These are phyloP conservation scores for Trichoderma arundinaceum DNA, from an alignment of 2,329 filamentous ascomycete species.

Conservation along the genomic window DNA sequence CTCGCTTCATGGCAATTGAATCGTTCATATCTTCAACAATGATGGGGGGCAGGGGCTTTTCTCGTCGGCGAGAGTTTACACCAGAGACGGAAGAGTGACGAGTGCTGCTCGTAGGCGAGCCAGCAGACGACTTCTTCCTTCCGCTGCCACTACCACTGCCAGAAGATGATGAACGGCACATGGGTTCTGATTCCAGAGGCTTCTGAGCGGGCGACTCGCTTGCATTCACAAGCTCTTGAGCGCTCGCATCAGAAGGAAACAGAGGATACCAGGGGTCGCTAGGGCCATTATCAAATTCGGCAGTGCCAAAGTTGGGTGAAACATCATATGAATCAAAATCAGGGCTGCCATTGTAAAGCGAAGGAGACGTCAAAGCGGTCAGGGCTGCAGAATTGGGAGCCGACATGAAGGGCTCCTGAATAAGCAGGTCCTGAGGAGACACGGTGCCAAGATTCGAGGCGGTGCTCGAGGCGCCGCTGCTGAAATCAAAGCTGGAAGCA, in stretches of 20 bases:
- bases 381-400: constrained; percentile 82
- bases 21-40: constrained; percentile 75
- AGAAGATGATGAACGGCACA: constrained; percentile 45
- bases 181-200: constrained; percentile 57
- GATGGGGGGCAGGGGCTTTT: constrained; percentile 82
- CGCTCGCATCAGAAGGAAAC: constrained; percentile 61
- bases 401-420: constrained; percentile 72
- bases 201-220: constrained; percentile 52
- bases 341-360: constrained; percentile 77
- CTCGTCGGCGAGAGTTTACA: constrained; percentile 74
- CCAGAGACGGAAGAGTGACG: constrained; percentile 74
- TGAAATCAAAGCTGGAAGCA: constrained; percentile 58
- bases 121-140: constrained; percentile 55
- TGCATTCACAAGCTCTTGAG: constrained; percentile 39
- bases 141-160: constrained; percentile 40
- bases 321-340: constrained; percentile 76
- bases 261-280: constrained; percentile 73
- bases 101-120: constrained; percentile 49
- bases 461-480: constrained; percentile 54
- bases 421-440: constrained; percentile 80
- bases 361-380: constrained; percentile 85
- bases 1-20: constrained; percentile 84
- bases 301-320: constrained; percentile 74
- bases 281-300: constrained; percentile 58
- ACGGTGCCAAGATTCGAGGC: constrained; percentile 70